phyloP scores from a whole-genome alignment of 176 grass and related monocot species.

The Zoysia pacifica region DNA sequence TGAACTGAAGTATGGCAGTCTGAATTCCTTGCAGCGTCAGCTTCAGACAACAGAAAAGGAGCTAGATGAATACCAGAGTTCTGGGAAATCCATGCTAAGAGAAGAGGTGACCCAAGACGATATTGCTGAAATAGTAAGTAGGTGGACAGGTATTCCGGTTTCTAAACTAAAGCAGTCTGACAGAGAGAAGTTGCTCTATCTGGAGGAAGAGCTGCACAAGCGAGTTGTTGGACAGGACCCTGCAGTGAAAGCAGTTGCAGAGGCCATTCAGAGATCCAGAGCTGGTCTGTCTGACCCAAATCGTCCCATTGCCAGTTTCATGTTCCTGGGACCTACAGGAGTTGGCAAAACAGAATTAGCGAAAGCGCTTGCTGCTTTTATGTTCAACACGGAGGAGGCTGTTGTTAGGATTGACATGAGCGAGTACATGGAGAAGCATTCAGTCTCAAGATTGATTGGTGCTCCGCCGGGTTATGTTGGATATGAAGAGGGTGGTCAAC shows the following conservation, averaged over 20 bases:
- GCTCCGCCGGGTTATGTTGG: conserved; percentile 95
- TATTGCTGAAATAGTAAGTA: conserved; percentile 97
- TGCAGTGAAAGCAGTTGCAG: conserved; percentile 87
- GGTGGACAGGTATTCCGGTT: conserved; percentile 97
- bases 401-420: conserved; percentile 99
- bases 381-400: conserved; percentile 99
- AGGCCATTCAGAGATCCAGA: conserved; percentile 98
- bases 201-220: conserved; percentile 95
- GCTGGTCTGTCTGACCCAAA: conserved; percentile 95
- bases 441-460: conserved; percentile 92
- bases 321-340: conserved; percentile 99
- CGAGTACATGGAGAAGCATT: conserved; percentile 99
- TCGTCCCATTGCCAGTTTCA: conserved; percentile 97
- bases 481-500: conserved; percentile 96
- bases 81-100: conserved; percentile 97
- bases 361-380: conserved; percentile 87
- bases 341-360: conserved; percentile 99
- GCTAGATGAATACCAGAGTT: conserved; percentile 88
- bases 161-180: conserved; percentile 97
- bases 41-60: conserved; percentile 82
- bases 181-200: conserved; percentile 83
- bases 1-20: conserved; percentile 96
- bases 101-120: conserved; percentile 97
- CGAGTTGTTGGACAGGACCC: conserved; percentile 95
- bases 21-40: conserved; percentile 93